Conservation (phyloP, 2,329 filamentous ascomycete genomes). For the Alternaria infectoria region DNA sequence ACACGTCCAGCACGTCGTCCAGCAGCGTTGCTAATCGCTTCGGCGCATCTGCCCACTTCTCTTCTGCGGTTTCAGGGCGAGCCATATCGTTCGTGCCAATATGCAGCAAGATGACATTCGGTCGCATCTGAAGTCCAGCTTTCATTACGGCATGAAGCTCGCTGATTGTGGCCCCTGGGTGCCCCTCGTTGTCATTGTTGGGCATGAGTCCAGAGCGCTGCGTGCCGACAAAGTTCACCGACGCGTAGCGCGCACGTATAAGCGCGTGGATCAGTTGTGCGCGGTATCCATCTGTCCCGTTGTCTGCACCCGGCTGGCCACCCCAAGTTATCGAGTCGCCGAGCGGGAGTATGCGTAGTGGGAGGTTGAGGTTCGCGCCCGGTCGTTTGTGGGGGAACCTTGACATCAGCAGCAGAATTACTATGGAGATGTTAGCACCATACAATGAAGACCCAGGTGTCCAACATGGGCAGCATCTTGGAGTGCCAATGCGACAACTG, state of each 20-base stretch:
- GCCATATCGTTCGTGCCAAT: conserved; percentile 34
- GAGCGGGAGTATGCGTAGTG: conserved; percentile 33
- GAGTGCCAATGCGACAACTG: neutral
- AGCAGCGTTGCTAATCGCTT: conserved; percentile 41
- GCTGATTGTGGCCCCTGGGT: conserved; percentile 39
- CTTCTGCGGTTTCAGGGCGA: conserved; percentile 11
- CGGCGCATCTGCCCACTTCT: conserved; percentile 35
- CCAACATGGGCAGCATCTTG: neutral
- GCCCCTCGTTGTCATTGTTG: conserved; percentile 44
- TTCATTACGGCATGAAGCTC: conserved; percentile 28
- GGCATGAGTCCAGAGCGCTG: conserved; percentile 39
- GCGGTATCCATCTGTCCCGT: conserved; percentile 51
- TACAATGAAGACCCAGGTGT: neutral
- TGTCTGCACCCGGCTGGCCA: conserved; percentile 23
- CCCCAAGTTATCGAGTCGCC: conserved; percentile 42
- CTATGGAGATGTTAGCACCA: conserved; percentile 8
- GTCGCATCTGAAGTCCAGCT: conserved; percentile 18
- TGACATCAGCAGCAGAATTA: conserved; percentile 6
- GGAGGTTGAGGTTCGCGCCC: conserved; percentile 5
- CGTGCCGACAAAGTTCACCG: conserved; percentile 42
- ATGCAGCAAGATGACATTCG: conserved; percentile 33
- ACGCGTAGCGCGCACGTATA: conserved; percentile 18
- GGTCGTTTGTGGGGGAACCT: conserved; percentile 4
- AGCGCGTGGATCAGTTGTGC: conserved; percentile 33
- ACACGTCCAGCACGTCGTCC: conserved; percentile 37